phyloP scores from a whole-genome alignment of 352 stramenopile genomes.

The Phytophthora tentaculata region DNA sequence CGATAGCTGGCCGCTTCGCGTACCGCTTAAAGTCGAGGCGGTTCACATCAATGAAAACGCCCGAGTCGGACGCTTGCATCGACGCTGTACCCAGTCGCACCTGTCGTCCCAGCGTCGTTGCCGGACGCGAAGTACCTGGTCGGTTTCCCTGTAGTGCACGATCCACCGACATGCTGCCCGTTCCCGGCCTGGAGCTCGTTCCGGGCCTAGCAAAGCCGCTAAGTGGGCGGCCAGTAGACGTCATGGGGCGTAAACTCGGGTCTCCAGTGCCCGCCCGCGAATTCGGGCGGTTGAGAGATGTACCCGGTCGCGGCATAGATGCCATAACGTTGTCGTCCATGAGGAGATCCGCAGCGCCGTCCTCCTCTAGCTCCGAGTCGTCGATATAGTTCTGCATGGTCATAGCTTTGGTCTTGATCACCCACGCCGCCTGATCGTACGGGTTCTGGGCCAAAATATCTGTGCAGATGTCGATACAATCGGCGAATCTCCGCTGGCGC shows the following conservation, averaged over 20 bases:
- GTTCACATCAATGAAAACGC: slow-evolving; percentile 92
- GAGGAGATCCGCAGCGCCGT: slow-evolving; percentile 91
- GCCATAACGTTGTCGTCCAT: slow-evolving; percentile 94
- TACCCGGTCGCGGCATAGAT: slow-evolving; percentile 86
- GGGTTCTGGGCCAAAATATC: slow-evolving; percentile 86
- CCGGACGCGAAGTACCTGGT: slow-evolving; percentile 82
- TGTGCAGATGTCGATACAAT: slow-evolving; percentile 86
- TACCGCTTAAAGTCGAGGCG: slow-evolving; percentile 92
- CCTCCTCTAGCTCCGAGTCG: slow-evolving; percentile 93
- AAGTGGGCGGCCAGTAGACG: slow-evolving; percentile 77
- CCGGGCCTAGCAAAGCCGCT: slow-evolving; percentile 89
- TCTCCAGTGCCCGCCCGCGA: slow-evolving; percentile 54
- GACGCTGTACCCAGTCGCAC: slow-evolving; percentile 92
- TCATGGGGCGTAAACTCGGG: slow-evolving; percentile 87
- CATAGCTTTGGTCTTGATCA: slow-evolving; percentile 91
- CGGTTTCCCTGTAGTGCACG: slow-evolving; percentile 75
- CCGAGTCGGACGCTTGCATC: slow-evolving; percentile 71
- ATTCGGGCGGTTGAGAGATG: slow-evolving; percentile 89
- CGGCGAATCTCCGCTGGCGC: slow-evolving; percentile 77
- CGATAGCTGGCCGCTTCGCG: slow-evolving; percentile 80
- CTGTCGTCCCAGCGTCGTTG: slow-evolving; percentile 91
- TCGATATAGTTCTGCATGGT: slow-evolving; percentile 92
- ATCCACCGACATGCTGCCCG: slow-evolving; percentile 78
- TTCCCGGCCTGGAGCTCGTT: slow-evolving; percentile 73
- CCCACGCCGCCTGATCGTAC: slow-evolving; percentile 90